Percentiles rank a stretch among this genome's conserved stretches.
Evolutionary conservation across 108 stramenopile genomes (phyloP).

Genomic region (Skeletonema grethae): DNA sequence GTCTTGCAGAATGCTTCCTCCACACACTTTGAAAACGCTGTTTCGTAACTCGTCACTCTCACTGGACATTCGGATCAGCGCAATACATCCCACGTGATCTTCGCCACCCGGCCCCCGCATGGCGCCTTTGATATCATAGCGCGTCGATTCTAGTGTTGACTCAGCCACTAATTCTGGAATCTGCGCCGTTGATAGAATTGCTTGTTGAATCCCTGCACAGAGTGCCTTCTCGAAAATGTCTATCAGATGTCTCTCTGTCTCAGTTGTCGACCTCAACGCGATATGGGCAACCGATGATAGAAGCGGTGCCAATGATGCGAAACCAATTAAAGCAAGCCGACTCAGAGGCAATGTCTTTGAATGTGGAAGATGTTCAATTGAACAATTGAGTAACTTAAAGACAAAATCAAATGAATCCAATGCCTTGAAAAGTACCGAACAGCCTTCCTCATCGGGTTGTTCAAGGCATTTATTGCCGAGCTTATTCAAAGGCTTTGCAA

Average conservation of each 20-base stretch:
- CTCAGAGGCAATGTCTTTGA: constrained; percentile 53
- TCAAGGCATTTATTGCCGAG: constrained; percentile 29
- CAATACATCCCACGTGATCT: constrained; percentile 75
- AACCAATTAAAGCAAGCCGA: constrained; percentile 63
- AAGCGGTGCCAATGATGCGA: constrained; percentile 68
- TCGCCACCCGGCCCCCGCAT: constrained; percentile 86
- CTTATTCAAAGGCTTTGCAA: constrained; percentile 70
- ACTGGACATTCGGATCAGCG: constrained; percentile 63
- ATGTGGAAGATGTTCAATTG: constrained; percentile 14
- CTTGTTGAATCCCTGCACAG: constrained; percentile 34
- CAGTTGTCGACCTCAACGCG: background rate
- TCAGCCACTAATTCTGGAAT: constrained; percentile 75
- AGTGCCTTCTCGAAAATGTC: constrained; percentile 24
- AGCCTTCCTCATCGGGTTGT: constrained; percentile 14
- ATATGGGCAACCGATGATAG: background rate
- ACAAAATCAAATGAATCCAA: constrained; percentile 21
- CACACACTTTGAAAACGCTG: constrained; percentile 34
- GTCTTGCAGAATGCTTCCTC: constrained; percentile 42
- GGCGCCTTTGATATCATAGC: constrained; percentile 80
- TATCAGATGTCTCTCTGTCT: constrained; percentile 22
- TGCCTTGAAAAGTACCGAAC: constrained; percentile 12
- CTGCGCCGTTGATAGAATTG: constrained; percentile 48
- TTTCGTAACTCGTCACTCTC: constrained; percentile 59
- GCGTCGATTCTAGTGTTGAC: constrained; percentile 61
- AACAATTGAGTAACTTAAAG: constrained; percentile 31